Evolutionary conservation across 257 asterid species (phyloP), one percentile per base, ranked within the genome.

Genomic region (Linderniella brevidens): DNA sequence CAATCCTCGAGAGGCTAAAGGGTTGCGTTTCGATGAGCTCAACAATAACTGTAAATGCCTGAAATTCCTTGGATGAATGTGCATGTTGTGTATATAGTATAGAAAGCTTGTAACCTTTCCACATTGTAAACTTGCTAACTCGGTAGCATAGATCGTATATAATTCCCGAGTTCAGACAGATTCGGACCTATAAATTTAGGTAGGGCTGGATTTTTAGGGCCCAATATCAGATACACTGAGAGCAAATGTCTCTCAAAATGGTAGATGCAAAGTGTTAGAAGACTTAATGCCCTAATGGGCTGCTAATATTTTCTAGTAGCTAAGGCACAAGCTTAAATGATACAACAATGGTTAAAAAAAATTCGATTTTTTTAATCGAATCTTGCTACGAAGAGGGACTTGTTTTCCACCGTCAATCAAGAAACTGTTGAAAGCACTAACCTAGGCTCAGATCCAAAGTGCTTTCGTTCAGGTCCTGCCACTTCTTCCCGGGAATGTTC

Each of bases 381-480:
- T 71, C 76, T n/a, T 53, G 54, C 58, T 45, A 67, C 57, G 4
- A 63, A 49, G 35, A 67, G 68, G 0, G 75, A 59, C 18, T 60
- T 66, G 43, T 62, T 63, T 39, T 69, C 72, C 17, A 68, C 76
- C n/a, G n/a, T n/a, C n/a, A n/a, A n/a, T n/a, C n/a, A n/a, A n/a
- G n/a, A n/a, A n/a, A n/a, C 12, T 81, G 71, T 1, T 52, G 68
- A 52, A 63, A 69, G n/a, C 74, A 78, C 76, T 74, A 75, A 40
- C 84, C 96, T 68, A 82, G 56, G 57, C 92, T 79, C 74, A 82
- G 64, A 63, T 79, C 94, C 66, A 82, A 55, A 1, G 93, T 73
- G 71, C 83, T 75, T 58, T 66, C 87, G 9, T 86, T 86, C 57
- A 86, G 70, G 74, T 86, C 94, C 19, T 82, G 94, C 18, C 85